Base-by-base conservation (phyloP, 2,329 filamentous ascomycete genomes). In the Curvularia lunata region DNA sequence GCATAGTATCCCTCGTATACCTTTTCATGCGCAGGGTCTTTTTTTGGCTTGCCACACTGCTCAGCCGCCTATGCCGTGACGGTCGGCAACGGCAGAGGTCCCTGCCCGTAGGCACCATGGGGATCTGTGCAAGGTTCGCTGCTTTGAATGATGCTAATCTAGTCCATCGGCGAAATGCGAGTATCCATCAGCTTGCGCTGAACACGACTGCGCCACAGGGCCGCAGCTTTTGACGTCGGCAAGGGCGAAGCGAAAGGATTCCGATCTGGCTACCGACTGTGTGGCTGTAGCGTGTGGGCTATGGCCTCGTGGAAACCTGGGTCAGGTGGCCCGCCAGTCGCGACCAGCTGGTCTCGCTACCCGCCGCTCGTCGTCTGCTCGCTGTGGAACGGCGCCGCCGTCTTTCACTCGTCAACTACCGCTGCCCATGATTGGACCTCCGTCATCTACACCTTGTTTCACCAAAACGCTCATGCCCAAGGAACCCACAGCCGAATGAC, bases 151-250 rank as follows among this genome's bases (percentile, higher is more conserved):
- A 30, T 51, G 43, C 57, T 62, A 56, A 51, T 48, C 46, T 41
- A 10, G 5, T 42, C 18, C 23, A 25, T 52, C 50, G 49, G 43
- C 54, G 30, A 48, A 54, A 61, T 61, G 63, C 63, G 55, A 54
- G 2, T 9, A 53, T n/a, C 54, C 27, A 41, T 59, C 46, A 38
- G 49, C 54, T 37, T 48, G 48, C 49, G 54, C 21, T 46, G 40
- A 49, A 48, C 52, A 54, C 38, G 52, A 49, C 62, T 61, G 63
- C 54, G 65, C 67, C 64, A 65, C 67, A 64, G 47, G 58, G 56
- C 63, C 48, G 28, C 27, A 19, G 27, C 30, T 21, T 21, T 25
- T 40, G 51, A n/a, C n/a, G 45, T 54, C 48, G 43, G 57, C 45
- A 52, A 40, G 32, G 41, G 42, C 61, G 34, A 52, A 38, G 34